Percentiles rank a stretch among this genome's conserved stretches.
Conservation (phyloP, 371 early-diverging fungal species). For the Lichtheimia corymbifera region DNA sequence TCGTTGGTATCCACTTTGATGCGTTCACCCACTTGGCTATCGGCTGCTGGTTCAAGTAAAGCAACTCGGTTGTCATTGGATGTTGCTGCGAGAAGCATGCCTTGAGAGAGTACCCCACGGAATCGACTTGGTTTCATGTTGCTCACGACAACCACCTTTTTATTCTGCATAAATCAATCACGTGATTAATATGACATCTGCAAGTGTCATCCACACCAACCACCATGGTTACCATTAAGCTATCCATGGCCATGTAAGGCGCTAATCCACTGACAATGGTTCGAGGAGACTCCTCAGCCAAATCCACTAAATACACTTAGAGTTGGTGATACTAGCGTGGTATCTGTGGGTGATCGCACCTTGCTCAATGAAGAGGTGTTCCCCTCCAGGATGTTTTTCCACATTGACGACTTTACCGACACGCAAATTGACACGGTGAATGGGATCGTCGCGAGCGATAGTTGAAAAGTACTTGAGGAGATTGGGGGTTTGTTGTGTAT, state of each 20-base stretch:
- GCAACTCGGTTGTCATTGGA: conserved; percentile 38
- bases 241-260: conserved; percentile 54
- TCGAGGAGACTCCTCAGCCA: conserved; percentile 65
- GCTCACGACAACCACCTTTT: conserved; percentile 54
- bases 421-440: conserved; percentile 69
- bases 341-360: conserved; percentile 17
- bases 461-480: not conserved
- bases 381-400: conserved; percentile 70
- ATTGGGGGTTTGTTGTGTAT: not conserved
- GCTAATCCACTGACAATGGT: conserved; percentile 82
- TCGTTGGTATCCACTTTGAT: conserved; percentile 28
- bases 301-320: conserved; percentile 47
- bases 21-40: conserved; percentile 48
- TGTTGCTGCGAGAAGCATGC: conserved; percentile 62
- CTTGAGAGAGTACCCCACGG: conserved; percentile 59
- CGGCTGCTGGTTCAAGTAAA: conserved; percentile 45
- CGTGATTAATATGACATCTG: not conserved
- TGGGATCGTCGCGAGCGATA: conserved; percentile 40
- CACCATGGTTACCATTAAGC: conserved; percentile 36
- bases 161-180: conserved; percentile 19
- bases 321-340: not conserved
- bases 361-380: conserved; percentile 76
- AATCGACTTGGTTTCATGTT: conserved; percentile 66
- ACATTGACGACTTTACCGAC: conserved; percentile 74
- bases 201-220: not conserved